Conservation (phyloP, 352 stramenopile genomes). For the Saprolegnia diclina region DNA sequence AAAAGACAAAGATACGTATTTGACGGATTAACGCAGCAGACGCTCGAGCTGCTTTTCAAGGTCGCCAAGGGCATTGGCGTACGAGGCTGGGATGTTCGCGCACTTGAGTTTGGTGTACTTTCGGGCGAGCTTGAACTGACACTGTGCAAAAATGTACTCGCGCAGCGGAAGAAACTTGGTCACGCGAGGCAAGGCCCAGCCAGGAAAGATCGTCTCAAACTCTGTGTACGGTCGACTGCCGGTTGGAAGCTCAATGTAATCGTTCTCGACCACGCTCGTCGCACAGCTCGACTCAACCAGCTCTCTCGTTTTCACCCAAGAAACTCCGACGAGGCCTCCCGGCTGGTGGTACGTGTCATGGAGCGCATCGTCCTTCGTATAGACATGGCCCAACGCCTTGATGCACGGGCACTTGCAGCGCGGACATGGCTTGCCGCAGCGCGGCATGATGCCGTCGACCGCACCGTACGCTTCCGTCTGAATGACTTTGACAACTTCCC, state of each 20-base stretch:
- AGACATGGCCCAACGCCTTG: background rate
- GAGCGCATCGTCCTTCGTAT: background rate
- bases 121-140: background rate
- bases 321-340: background rate
- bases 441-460: background rate
- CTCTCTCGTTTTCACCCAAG: background rate
- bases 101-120: background rate
- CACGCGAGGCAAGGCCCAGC: background rate
- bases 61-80: background rate
- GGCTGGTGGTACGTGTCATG: slow-evolving; percentile 6
- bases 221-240: background rate
- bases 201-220: background rate
- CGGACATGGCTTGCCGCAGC: slow-evolving; percentile 4
- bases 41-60: background rate
- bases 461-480: background rate
- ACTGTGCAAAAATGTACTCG: slow-evolving; percentile 7
- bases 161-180: background rate
- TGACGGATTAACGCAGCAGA: background rate
- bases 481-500: background rate
- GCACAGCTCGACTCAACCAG: background rate
- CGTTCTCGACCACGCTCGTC: background rate
- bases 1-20: no score
- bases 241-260: background rate
- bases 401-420: background rate
- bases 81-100: background rate